A percentile compares a stretch with the other conserved stretches of the same genome.
These are phyloP conservation scores for Hanseniaspora pseudoguilliermondii DNA, from an alignment of 805 yeast genomes.

Conservation along the genomic window DNA sequence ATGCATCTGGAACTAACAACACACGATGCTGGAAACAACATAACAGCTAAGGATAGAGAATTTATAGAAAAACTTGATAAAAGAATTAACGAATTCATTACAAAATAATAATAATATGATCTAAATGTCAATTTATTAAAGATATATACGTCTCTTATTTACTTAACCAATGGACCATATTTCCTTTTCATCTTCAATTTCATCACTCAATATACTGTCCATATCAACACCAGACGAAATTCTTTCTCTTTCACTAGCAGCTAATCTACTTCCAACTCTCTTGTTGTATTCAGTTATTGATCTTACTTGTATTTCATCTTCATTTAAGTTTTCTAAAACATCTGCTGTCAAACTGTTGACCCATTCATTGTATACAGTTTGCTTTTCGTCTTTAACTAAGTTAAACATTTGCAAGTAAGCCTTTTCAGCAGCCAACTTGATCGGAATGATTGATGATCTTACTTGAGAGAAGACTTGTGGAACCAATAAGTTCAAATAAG, in stretches of 20 bases:
- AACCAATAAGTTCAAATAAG: slow-evolving; percentile 43
- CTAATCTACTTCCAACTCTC: slow-evolving; percentile 81
- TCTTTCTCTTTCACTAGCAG: slow-evolving; percentile 76
- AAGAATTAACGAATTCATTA: not conserved
- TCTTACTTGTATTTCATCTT: slow-evolving; percentile 48
- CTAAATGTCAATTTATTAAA: not conserved
- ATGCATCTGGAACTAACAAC: slow-evolving; percentile 5
- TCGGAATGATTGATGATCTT: slow-evolving; percentile 79
- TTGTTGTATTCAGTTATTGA: slow-evolving; percentile 79
- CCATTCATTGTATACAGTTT: slow-evolving; percentile 52
- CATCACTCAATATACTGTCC: slow-evolving; percentile 71
- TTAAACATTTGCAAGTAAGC: slow-evolving; percentile 63
- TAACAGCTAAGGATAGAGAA: not conserved
- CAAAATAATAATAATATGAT: not conserved
- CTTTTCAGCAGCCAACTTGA: slow-evolving; percentile 88
- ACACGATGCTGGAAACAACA: not conserved
- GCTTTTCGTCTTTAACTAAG: slow-evolving; percentile 52
- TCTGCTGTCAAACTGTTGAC: slow-evolving; percentile 32
- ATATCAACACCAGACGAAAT: slow-evolving; percentile 81
- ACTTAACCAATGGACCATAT: slow-evolving; percentile 67
- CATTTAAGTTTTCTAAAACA: slow-evolving; percentile 31
- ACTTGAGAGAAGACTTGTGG: slow-evolving; percentile 72
- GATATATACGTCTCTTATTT: not conserved
- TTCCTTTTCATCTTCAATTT: slow-evolving; percentile 74
- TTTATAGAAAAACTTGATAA: not conserved